Evolutionary conservation across 495 filamentous ascomycete species (phyloP).

Genomic region (Podospora didyma): DNA sequence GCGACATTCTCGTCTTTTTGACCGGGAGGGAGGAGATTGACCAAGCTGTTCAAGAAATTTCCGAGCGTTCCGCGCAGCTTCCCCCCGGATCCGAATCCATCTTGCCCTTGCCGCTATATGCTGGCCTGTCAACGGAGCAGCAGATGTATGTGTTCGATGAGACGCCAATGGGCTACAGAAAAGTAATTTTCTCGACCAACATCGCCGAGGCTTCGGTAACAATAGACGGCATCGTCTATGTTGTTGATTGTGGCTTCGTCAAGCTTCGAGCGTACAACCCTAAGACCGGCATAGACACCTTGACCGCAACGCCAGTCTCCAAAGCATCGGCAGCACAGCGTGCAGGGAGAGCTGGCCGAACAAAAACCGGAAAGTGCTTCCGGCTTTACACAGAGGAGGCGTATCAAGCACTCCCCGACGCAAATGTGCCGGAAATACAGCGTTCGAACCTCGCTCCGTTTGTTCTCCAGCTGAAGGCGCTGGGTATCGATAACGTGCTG

Average conservation of each 20-base stretch:
- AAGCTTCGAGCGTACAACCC: constrained; percentile 90
- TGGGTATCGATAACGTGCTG: constrained; percentile 93
- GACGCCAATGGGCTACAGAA: constrained; percentile 77
- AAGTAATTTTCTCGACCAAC: constrained; percentile 92
- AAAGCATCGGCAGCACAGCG: constrained; percentile 92
- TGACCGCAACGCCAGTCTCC: constrained; percentile 84
- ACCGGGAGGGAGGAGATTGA: constrained; percentile 96
- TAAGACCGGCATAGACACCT: constrained; percentile 79
- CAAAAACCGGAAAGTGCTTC: constrained; percentile 91
- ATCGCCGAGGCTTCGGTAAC: constrained; percentile 96
- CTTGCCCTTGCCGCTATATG: constrained; percentile 79
- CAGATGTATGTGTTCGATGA: constrained; percentile 92
- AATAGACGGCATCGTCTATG: constrained; percentile 89
- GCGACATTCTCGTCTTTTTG: constrained; percentile 89
- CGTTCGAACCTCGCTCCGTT: constrained; percentile 87
- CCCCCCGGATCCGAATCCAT: constrained; percentile 66
- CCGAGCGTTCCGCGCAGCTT: constrained; percentile 72
- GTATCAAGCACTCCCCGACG: constrained; percentile 65
- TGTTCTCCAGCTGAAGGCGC: constrained; percentile 88
- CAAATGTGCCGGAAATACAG: constrained; percentile 86
- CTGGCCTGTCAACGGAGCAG: constrained; percentile 81
- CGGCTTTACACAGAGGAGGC: constrained; percentile 82
- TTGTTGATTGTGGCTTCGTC: constrained; percentile 88
- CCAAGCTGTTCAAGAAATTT: constrained; percentile 67
- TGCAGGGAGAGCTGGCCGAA: constrained; percentile 86